These are phyloP conservation scores for Pelargonium citronellum DNA, from an alignment of 441 rosid genomes.

Conservation along the genomic window DNA sequence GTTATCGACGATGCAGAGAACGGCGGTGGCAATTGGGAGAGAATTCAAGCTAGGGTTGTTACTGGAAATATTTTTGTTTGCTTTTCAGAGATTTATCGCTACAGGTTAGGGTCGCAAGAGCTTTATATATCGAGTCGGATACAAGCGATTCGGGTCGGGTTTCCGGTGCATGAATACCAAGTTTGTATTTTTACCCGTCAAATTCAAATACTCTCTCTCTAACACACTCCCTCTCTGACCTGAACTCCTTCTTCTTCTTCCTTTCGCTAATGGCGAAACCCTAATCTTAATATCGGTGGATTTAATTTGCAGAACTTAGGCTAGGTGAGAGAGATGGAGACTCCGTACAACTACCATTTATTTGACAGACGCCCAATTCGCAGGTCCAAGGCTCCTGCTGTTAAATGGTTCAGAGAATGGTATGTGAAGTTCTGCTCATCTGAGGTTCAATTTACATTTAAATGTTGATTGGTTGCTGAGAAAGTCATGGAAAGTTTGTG, in stretches of 20 bases:
- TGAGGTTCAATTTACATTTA: not conserved
- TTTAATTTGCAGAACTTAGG: not conserved
- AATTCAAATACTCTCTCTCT: not conserved
- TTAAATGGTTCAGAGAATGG: conserved; percentile 79
- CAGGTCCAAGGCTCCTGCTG: conserved; percentile 64
- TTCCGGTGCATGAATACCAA: too few relatives aligned
- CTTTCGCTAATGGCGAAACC: not conserved
- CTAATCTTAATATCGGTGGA: conserved; percentile 2
- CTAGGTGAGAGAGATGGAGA: conserved; percentile 30
- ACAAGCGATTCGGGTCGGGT: too few relatives aligned
- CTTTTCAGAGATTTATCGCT: not conserved
- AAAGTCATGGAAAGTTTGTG: not conserved
- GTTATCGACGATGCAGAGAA: not conserved
- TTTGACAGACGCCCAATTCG: conserved; percentile 70
- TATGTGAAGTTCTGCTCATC: conserved; percentile 19
- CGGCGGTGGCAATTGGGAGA: not conserved
- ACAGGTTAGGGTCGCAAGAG: not conserved
- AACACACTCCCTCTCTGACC: too few relatives aligned
- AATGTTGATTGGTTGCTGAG: not conserved
- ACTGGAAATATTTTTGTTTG: not conserved
- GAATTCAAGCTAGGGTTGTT: not conserved
- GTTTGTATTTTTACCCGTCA: not conserved
- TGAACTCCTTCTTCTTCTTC: not conserved
- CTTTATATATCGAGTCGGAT: too few relatives aligned
- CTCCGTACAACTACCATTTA: conserved; percentile 41